phyloP scores from a whole-genome alignment of 345 rosid genomes.

The Eucalyptus grandis region DNA sequence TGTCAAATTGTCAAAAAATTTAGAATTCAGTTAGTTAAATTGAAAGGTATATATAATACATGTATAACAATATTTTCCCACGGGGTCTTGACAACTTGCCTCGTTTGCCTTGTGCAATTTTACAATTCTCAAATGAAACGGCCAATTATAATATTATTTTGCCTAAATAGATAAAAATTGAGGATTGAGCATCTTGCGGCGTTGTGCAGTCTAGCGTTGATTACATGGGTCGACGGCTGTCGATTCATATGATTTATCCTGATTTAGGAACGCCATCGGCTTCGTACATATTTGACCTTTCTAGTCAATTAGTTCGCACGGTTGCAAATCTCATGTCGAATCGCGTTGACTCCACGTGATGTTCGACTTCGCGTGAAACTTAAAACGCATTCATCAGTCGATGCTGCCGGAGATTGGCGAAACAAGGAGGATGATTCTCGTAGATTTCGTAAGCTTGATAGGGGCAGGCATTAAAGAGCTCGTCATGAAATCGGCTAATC shows the following conservation, averaged over 20 bases:
- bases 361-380: background rate
- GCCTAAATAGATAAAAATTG: background rate
- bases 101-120: background rate
- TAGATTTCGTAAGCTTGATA: background rate
- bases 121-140: too few relatives aligned
- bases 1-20: accelerated
- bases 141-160: background rate
- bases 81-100: background rate
- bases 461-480: background rate
- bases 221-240: background rate
- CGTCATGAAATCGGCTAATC: background rate
- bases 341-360: background rate
- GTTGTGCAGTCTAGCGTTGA: background rate
- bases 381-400: background rate
- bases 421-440: background rate
- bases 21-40: too few relatives aligned
- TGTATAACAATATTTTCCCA: too few relatives aligned
- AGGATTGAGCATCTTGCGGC: background rate
- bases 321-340: background rate
- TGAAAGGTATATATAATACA: too few relatives aligned
- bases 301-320: background rate
- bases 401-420: background rate
- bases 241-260: background rate
- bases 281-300: background rate
- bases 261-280: background rate